A percentile compares a stretch with the other conserved stretches of the same genome.
Evolutionary conservation across 2,329 filamentous ascomycete species (phyloP).

Genomic region (Fusarium chlamydosporum): DNA sequence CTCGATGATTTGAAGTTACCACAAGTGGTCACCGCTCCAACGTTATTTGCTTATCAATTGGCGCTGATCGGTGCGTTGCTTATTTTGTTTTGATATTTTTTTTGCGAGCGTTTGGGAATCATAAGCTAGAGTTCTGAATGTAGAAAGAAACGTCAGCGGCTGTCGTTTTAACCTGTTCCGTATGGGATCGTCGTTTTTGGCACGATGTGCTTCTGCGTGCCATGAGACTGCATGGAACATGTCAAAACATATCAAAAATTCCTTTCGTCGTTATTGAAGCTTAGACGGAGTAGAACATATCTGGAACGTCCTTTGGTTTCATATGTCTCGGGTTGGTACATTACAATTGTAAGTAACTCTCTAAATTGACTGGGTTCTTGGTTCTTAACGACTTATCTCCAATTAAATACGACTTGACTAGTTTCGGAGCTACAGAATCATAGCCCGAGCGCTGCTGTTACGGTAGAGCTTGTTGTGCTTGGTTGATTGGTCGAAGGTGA

Average conservation of each 20-base stretch:
- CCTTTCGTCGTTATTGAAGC: neutral
- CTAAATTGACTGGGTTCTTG: neutral
- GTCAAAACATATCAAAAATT: neutral
- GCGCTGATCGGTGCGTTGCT: neutral
- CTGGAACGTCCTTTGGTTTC: neutral
- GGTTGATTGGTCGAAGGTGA: slow-evolving; percentile 15
- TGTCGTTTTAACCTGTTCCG: slow-evolving; percentile 17
- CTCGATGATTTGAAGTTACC: neutral
- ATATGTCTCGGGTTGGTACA: neutral
- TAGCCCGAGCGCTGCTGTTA: slow-evolving; percentile 4
- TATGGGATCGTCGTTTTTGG: slow-evolving; percentile 23
- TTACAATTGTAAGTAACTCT: neutral
- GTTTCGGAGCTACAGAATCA: slow-evolving; percentile 5
- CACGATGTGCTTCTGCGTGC: slow-evolving; percentile 6
- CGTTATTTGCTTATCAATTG: slow-evolving; percentile 5
- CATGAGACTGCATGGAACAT: neutral
- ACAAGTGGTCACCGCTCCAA: neutral
- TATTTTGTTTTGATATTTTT: slow-evolving; percentile 1
- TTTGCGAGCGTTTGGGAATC: slow-evolving; percentile 4
- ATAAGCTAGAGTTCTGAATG: slow-evolving; percentile 15
- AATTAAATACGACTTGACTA: neutral
- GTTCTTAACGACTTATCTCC: neutral
- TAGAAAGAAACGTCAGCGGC: slow-evolving; percentile 39
- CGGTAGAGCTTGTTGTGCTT: slow-evolving; percentile 1
- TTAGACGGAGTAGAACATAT: neutral